Evolutionary conservation across 306 rosid species (phyloP).

Genomic region (Corylus heterophylla): DNA sequence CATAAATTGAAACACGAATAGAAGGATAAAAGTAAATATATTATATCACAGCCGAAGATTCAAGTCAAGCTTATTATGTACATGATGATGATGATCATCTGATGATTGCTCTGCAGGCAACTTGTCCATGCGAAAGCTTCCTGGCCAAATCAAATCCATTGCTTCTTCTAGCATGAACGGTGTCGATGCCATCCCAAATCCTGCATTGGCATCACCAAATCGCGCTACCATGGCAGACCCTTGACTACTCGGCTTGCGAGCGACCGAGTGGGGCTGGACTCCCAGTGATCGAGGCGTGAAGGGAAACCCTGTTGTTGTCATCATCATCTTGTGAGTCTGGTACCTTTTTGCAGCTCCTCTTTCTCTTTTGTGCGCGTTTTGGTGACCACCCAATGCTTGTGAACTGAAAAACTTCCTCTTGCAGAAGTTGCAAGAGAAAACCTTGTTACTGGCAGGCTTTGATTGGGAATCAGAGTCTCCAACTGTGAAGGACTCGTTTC

Average conservation of each 20-base stretch:
- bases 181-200: slow-evolving; percentile 40
- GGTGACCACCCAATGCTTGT: slow-evolving; percentile 83
- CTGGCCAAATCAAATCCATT: slow-evolving; percentile 58
- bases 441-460: slow-evolving; percentile 45
- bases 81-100: slow-evolving; percentile 14
- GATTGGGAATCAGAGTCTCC: slow-evolving; percentile 27
- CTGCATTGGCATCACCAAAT: slow-evolving; percentile 29
- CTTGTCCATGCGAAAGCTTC: slow-evolving; percentile 51
- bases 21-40: background rate
- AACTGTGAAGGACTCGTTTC: slow-evolving; percentile 8
- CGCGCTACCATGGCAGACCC: slow-evolving; percentile 41
- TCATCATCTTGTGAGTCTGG: slow-evolving; percentile 50
- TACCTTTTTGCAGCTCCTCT: slow-evolving; percentile 64
- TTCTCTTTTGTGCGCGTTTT: slow-evolving; percentile 79
- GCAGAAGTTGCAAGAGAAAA: slow-evolving; percentile 70
- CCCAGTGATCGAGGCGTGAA: slow-evolving; percentile 51
- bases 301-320: slow-evolving; percentile 37
- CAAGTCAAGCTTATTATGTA: slow-evolving; percentile 52
- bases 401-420: slow-evolving; percentile 73
- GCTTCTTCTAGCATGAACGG: slow-evolving; percentile 48
- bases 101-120: slow-evolving; percentile 42
- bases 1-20: slow-evolving; percentile 1
- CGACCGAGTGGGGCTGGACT: slow-evolving; percentile 59
- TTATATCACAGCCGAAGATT: slow-evolving; percentile 57
- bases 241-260: slow-evolving; percentile 48